These are phyloP conservation scores for Leptodermis oblonga DNA, from an alignment of 257 asterid genomes.

Conservation along the genomic window DNA sequence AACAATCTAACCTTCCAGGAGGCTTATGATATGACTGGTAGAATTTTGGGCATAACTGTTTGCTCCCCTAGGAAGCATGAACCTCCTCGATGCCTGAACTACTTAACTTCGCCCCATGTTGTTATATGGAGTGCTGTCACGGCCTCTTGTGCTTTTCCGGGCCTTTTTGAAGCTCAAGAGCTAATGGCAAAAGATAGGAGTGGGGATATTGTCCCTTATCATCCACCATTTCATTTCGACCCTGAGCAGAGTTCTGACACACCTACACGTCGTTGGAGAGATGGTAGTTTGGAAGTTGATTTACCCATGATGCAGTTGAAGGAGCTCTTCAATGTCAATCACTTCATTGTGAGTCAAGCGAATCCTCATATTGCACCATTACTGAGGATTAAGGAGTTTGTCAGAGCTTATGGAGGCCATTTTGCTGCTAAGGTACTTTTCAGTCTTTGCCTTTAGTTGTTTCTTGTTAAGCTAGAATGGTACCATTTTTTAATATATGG, in stretches of 20 bases:
- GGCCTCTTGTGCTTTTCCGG: conserved; percentile 97
- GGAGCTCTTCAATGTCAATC: conserved; percentile 95
- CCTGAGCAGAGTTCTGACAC: conserved; percentile 66
- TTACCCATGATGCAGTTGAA: conserved; percentile 95
- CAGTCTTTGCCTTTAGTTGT: not conserved
- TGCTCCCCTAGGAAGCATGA: conserved; percentile 98
- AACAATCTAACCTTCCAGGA: conserved; percentile 93
- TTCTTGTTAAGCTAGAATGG: not conserved
- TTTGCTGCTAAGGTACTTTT: conserved; percentile 83
- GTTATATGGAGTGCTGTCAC: conserved; percentile 99
- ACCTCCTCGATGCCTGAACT: conserved; percentile 96
- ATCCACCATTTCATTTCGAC: conserved; percentile 90
- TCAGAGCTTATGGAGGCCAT: conserved; percentile 89
- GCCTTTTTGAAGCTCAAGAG: conserved; percentile 96
- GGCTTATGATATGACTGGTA: conserved; percentile 96
- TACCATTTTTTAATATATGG: not conserved
- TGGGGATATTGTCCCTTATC: conserved; percentile 92
- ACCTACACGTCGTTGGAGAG: conserved; percentile 88
- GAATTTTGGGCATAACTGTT: conserved; percentile 83
- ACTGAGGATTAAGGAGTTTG: conserved; percentile 77
- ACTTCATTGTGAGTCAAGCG: conserved; percentile 94
- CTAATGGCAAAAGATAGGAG: conserved; percentile 93
- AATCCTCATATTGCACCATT: conserved; percentile 95
- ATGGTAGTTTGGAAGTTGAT: conserved; percentile 97
- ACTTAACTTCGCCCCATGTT: conserved; percentile 97